phyloP scores from a whole-genome alignment of 2,329 filamentous ascomycete species.

The Alternaria conjuncta region DNA sequence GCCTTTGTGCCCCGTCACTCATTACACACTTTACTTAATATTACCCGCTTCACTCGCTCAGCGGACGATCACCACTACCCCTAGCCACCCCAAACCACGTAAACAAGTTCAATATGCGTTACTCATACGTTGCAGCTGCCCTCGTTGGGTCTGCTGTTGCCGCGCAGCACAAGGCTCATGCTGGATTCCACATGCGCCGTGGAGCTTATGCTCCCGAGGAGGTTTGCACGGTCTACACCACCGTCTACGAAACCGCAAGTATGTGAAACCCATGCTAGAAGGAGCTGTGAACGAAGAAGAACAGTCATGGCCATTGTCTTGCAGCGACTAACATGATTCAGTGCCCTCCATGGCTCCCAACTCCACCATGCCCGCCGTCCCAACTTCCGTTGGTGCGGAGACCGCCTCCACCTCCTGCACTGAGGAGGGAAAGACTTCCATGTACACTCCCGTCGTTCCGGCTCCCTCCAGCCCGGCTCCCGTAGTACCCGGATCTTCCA shows the following conservation, averaged over 20 bases:
- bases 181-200: constrained; percentile 63
- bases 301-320: not conserved
- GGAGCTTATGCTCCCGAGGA: constrained; percentile 58
- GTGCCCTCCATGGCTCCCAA: constrained; percentile 35
- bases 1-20: constrained; percentile 48
- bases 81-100: constrained; percentile 31
- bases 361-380: constrained; percentile 30
- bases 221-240: constrained; percentile 76
- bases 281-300: not conserved
- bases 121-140: constrained; percentile 67
- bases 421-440: constrained; percentile 68
- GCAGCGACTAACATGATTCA: constrained; percentile 19
- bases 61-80: constrained; percentile 67
- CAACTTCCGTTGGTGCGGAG: not conserved
- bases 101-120: constrained; percentile 72
- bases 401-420: constrained; percentile 50
- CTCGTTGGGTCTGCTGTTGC: constrained; percentile 61
- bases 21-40: constrained; percentile 37
- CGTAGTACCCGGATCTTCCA: constrained; percentile 8
- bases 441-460: constrained; percentile 45
- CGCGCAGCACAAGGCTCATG: constrained; percentile 70
- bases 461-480: constrained; percentile 16
- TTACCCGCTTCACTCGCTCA: constrained; percentile 84
- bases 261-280: constrained; percentile 31
- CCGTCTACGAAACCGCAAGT: constrained; percentile 57